Percentiles rank a stretch among this genome's conserved stretches.
These are phyloP conservation scores for Vaccinium vitisidaea DNA, from an alignment of 148 eudicot genomes.

Conservation along the genomic window DNA sequence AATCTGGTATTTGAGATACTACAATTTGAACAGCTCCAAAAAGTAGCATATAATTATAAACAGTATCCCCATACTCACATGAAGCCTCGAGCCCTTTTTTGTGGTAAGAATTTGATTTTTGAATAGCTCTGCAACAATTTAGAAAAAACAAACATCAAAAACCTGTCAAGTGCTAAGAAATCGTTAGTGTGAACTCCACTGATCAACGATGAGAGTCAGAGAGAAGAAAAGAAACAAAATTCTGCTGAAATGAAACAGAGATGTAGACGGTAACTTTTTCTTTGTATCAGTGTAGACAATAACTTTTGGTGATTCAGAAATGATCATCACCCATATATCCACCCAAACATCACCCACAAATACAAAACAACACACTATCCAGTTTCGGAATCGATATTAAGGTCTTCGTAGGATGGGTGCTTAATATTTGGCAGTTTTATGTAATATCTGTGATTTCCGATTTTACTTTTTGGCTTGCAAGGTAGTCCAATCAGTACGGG, in stretches of 20 bases:
- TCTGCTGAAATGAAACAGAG: not conserved
- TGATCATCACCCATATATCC: not conserved
- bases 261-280: not conserved
- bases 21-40: conserved; percentile 55
- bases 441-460: not conserved
- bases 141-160: not conserved
- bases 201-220: not conserved
- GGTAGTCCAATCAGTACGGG: not conserved
- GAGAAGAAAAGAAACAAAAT: not conserved
- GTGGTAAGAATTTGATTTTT: conserved; percentile 65
- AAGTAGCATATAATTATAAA: no score
- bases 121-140: conserved; percentile 45
- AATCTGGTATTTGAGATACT: conserved; percentile 60
- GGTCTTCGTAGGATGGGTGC: not conserved
- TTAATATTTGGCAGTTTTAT: not conserved
- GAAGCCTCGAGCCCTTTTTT: conserved; percentile 50
- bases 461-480: not conserved
- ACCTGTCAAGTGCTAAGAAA: not conserved
- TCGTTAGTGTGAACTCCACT: not conserved
- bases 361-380: not conserved
- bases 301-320: not conserved
- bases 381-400: not conserved
- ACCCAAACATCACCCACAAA: not conserved
- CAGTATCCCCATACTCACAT: conserved; percentile 34
- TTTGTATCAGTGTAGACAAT: no score